Base-by-base conservation (phyloP, 2,329 filamentous ascomycete genomes). In the Cyphellophora europaea region DNA sequence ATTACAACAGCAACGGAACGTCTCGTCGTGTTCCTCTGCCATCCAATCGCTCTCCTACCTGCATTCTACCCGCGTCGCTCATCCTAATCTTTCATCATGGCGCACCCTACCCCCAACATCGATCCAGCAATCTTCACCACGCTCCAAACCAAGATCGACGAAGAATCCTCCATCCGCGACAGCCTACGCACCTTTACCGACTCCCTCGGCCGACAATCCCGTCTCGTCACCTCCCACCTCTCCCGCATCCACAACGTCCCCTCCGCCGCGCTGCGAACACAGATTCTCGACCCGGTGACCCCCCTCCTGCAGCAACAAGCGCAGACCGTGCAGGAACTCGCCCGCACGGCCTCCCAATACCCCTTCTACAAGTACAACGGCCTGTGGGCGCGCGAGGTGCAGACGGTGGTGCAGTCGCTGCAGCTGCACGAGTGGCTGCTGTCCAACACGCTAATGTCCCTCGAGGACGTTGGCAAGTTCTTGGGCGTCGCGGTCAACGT, bases 361-460 rank as follows among this genome's bases (percentile, higher is more conserved):
- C 89, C 91, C 0, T 98, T 96, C 69, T 98, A 96, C 77, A 95
- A 94, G 72, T 95, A 93, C 67, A 95, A 95, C 61, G 66, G 70
- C 37, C 76, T 86, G 56, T 98, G 91, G 91, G 74, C 77, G 17
- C 76, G 85, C 39, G 77, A 83, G 52, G 65, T 95, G 36, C 89
- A 96, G 59, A 85, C 84, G 56, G 74, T 84, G 79, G 72, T 96
- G 11, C 86, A 87, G 35, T 86, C 85, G 18, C 71, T 87, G 49
- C 63, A 59, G 48, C 51, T 74, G 71, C 48, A 62, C 63, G 50
- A 67, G 61, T 53, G 68, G 62, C 19, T 68, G 60, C 49, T 69
- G 71, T 56, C 61, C 67, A 34, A 81, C 71, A 51, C 76, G 71
- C 78, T 98, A 35, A 63, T 94, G 53, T 93, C 83, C 0, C 82